Conservation (phyloP, 805 yeast genomes). For the Komagataella pastoris region DNA sequence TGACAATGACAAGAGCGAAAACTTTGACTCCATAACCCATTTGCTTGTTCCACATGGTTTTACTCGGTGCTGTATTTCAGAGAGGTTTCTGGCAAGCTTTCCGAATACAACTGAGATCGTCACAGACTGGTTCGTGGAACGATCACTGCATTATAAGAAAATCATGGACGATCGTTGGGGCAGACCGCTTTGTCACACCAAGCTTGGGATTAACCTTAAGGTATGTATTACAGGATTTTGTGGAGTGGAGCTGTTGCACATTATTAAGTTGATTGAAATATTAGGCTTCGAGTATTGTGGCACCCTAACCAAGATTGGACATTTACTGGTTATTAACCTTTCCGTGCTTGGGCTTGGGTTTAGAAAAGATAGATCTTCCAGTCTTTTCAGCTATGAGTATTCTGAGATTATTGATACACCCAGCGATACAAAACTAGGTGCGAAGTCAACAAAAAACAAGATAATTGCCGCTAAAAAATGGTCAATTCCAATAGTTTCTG, state of each 20-base stretch:
- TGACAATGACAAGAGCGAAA: not conserved
- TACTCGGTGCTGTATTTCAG: slow-evolving; percentile 7
- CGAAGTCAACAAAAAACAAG: slow-evolving; percentile 34
- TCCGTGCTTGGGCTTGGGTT: slow-evolving; percentile 24
- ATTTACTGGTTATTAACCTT: slow-evolving; percentile 42
- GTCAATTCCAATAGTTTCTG: slow-evolving; percentile 44
- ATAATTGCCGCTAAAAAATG: slow-evolving; percentile 45
- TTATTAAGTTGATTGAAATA: slow-evolving; percentile 39
- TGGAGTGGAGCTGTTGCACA: slow-evolving; percentile 63
- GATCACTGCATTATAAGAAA: slow-evolving; percentile 46
- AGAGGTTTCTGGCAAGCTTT: slow-evolving; percentile 5
- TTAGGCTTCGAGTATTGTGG: slow-evolving; percentile 39
- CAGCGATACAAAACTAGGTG: slow-evolving; percentile 4
- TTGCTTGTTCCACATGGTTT: slow-evolving; percentile 14
- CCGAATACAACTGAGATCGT: slow-evolving; percentile 20
- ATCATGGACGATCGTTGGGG: slow-evolving; percentile 52
- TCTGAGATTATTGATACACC: slow-evolving; percentile 14
- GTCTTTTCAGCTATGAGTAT: slow-evolving; percentile 22
- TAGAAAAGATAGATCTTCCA: slow-evolving; percentile 24
- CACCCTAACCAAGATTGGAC: slow-evolving; percentile 34
- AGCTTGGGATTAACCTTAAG: slow-evolving; percentile 9
- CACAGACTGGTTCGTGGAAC: slow-evolving; percentile 76
- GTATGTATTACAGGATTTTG: slow-evolving; percentile 61
- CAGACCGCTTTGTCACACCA: slow-evolving; percentile 25
- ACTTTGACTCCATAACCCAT: slow-evolving; percentile 1